Evolutionary conservation across 2,329 filamentous ascomycete species (phyloP).

Genomic region (Colletotrichum tofieldiae): DNA sequence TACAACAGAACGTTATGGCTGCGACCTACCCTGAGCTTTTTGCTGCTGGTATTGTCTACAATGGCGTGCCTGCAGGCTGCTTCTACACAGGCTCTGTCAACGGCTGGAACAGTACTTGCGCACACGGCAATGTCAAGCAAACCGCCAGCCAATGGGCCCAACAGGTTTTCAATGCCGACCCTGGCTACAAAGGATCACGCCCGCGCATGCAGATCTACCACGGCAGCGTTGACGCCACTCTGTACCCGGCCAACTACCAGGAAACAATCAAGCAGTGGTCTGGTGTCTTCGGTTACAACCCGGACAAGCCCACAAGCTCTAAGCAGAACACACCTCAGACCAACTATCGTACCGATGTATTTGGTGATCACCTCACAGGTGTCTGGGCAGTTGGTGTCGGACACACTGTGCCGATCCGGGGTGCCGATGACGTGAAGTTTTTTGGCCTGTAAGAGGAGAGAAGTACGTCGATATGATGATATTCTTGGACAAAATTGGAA

Average conservation of each 20-base stretch:
- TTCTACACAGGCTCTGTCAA: conserved; percentile 61
- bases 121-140: conserved; percentile 62
- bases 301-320: conserved; percentile 50
- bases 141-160: conserved; percentile 59
- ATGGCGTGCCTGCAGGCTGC: conserved; percentile 70
- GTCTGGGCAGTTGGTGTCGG: conserved; percentile 50
- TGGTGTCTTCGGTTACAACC: conserved; percentile 62
- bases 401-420: conserved; percentile 38
- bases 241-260: conserved; percentile 69
- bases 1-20: not conserved
- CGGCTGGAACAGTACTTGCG: conserved; percentile 70
- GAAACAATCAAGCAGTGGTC: conserved; percentile 73
- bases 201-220: conserved; percentile 74
- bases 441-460: conserved; percentile 20
- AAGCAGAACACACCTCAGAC: conserved; percentile 53
- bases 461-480: not conserved
- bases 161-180: conserved; percentile 62
- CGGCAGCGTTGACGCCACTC: conserved; percentile 64
- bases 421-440: conserved; percentile 37
- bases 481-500: conserved; percentile 20
- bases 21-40: conserved; percentile 68
- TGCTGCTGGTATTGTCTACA: conserved; percentile 64
- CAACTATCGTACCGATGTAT: conserved; percentile 58
- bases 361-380: conserved; percentile 52
- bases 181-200: conserved; percentile 62